Base-by-base conservation (phyloP, 1,284 basidiomycete species). In the Rhodotorula glutinis region DNA sequence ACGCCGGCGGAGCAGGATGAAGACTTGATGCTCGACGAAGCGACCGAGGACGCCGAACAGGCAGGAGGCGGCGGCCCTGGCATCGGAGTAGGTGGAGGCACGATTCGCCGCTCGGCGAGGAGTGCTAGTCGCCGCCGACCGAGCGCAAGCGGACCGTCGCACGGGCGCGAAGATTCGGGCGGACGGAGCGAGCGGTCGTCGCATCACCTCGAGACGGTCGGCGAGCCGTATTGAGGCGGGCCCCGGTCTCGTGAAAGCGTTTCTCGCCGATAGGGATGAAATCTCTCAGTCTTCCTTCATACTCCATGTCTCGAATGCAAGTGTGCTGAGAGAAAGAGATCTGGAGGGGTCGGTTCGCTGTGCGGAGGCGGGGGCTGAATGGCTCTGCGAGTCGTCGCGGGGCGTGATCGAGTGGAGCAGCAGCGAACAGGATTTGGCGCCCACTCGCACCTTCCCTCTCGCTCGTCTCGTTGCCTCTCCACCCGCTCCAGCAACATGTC, bases 171-270 rank as follows among this genome's bases (percentile, higher is more conserved):
- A 16, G 21, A 40, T 27, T n/a, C 41, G 27, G 41, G 55, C 27
- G 19, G 55, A 21, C 40, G 55, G 55, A 29, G 27, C 41, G 55
- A 23, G 17, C 13, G n/a, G 41, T 30, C 53, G 33, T 41, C 41
- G 41, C 27, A 43, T 56, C 49, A 51, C 54, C 47, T 62, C 30
- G 60, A 55, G 38, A 55, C 53, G 46, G 60, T 62, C 27, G 54
- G 54, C 21, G 54, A 62, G 55, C 54, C 47, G 47, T 51, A 62
- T 38, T 56, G 33, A 43, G 27, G 23, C 19, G 2, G 21, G 30
- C n/a, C n/a, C n/a, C n/a, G n/a, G n/a, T n/a, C n/a, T n/a, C n/a
- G n/a, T n/a, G n/a, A n/a, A n/a, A n/a, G n/a, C n/a, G n/a, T n/a
- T n/a, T n/a, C 16, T 47, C 46, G 41, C 23, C 46, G 46, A 11